phyloP scores from a whole-genome alignment of 176 grass and related monocot genomes.

The Aegilops tauschii region DNA sequence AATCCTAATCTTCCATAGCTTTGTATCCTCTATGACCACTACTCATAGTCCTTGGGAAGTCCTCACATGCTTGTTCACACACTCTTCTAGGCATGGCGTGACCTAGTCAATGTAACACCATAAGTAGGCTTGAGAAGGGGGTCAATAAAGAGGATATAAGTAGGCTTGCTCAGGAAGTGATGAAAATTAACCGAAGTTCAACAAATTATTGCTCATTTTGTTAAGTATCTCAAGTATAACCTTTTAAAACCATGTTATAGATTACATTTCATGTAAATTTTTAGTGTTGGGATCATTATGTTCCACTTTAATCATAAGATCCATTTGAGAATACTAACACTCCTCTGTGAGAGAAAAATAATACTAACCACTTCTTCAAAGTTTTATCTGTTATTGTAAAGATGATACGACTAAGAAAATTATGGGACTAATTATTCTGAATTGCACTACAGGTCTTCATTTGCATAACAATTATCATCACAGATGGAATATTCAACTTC shows the following conservation, averaged over 20 bases:
- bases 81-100: no score
- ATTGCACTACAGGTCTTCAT: slow-evolving; percentile 55
- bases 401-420: background rate
- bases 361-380: background rate
- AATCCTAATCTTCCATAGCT: no score
- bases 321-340: background rate
- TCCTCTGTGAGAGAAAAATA: background rate
- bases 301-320: background rate
- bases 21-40: no score
- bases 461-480: slow-evolving; percentile 53
- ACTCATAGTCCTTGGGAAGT: no score
- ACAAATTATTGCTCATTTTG: background rate
- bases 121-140: background rate
- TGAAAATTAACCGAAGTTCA: background rate
- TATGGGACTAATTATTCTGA: background rate
- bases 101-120: background rate
- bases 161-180: background rate
- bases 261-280: background rate
- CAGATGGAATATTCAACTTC: slow-evolving; percentile 55
- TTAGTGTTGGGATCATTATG: background rate
- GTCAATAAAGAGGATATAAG: background rate
- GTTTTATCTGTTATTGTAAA: background rate
- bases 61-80: no score
- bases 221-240: background rate
- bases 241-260: background rate